Conservation (phyloP, 495 filamentous ascomycete genomes). For the Aspergillus cavernicola region DNA sequence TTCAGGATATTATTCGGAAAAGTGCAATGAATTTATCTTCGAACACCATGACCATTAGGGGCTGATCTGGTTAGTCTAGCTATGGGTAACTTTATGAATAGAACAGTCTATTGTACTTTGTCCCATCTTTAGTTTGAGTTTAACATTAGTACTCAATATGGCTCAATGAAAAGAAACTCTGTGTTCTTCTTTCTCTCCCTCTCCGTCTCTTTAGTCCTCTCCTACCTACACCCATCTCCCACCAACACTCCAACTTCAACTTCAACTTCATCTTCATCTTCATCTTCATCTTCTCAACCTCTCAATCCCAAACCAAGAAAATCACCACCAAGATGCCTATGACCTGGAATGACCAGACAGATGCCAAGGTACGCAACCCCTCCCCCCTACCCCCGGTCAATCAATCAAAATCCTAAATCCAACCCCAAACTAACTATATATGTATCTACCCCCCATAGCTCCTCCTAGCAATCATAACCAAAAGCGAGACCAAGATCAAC, state of each 20-base stretch:
- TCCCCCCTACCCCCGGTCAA: not conserved
- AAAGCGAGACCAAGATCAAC: constrained; percentile 20
- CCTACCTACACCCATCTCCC: not conserved
- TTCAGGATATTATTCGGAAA: constrained; percentile 21
- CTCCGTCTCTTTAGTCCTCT: not conserved
- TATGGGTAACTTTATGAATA: no score
- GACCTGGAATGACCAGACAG: constrained; percentile 23
- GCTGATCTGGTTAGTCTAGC: no score
- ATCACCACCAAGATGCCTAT: constrained; percentile 19
- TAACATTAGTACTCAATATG: no score
- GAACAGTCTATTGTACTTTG: no score
- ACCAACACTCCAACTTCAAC: not conserved
- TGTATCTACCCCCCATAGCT: constrained; percentile 21
- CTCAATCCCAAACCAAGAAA: not conserved
- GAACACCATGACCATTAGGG: no score
- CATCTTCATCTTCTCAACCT: not conserved
- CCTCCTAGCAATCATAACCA: constrained; percentile 24
- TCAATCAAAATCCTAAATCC: not conserved
- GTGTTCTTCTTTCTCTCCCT: not conserved
- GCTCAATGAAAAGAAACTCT: no score
- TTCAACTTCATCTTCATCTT: no score
- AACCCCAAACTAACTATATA: not conserved
- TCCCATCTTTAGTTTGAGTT: no score
- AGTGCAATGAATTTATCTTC: constrained; percentile 25
- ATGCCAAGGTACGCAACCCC: constrained; percentile 21